Evolutionary conservation across 148 eudicot genomes (phyloP).

Genomic region (Suaeda aralocaspica): DNA sequence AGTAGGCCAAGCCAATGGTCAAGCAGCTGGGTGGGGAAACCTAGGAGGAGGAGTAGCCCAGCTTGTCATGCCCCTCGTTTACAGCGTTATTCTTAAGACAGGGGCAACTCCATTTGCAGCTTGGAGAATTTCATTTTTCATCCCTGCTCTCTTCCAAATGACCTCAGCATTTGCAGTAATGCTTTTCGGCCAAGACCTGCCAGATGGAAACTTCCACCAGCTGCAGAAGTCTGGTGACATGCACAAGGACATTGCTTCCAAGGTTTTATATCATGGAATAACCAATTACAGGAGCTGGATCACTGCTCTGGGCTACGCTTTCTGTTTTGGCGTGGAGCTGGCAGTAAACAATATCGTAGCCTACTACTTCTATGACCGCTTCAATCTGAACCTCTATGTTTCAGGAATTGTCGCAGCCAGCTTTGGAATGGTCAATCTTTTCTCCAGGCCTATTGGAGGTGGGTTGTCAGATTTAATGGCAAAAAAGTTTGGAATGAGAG

Average conservation of each 20-base stretch:
- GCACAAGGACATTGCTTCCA: background rate
- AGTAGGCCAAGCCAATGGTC: constrained; percentile 71
- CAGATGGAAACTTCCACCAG: constrained; percentile 46
- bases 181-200: constrained; percentile 53
- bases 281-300: background rate
- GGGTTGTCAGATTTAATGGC: constrained; percentile 51
- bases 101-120: constrained; percentile 47
- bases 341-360: constrained; percentile 78
- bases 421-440: constrained; percentile 63
- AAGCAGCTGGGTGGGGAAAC: constrained; percentile 92
- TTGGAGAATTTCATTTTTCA: constrained; percentile 63
- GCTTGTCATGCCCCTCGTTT: constrained; percentile 78
- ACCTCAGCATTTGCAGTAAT: constrained; percentile 45
- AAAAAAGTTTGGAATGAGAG: constrained; percentile 67
- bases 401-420: constrained; percentile 80
- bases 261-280: background rate
- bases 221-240: background rate
- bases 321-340: constrained; percentile 79
- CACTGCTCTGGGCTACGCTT: constrained; percentile 70
- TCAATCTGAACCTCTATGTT: constrained; percentile 45
- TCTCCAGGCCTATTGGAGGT: constrained; percentile 79
- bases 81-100: constrained; percentile 29
- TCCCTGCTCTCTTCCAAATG: constrained; percentile 62
- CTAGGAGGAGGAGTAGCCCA: constrained; percentile 88
- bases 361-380: constrained; percentile 68